Conservation (phyloP, 2,329 filamentous ascomycete species). For the Claviceps sp. region DNA sequence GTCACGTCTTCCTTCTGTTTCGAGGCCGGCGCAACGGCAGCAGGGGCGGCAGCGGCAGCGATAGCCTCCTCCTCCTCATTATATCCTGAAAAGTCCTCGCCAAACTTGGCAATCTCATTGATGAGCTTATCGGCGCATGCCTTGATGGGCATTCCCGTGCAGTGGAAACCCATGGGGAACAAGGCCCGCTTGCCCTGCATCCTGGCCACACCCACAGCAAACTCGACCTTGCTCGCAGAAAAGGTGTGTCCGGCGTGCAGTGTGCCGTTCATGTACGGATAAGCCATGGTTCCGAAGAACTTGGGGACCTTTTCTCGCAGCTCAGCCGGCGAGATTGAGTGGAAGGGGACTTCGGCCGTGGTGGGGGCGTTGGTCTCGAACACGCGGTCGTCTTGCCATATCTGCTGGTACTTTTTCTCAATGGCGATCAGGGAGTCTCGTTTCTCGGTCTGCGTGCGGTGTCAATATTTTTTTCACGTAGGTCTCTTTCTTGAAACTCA, state of each 20-base stretch:
- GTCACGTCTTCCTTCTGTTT: constrained; percentile 70
- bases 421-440: constrained; percentile 66
- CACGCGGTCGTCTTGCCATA: constrained; percentile 38
- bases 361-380: constrained; percentile 83
- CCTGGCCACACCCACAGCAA: constrained; percentile 70
- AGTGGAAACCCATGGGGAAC: constrained; percentile 87
- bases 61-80: constrained; percentile 39
- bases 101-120: constrained; percentile 80
- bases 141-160: constrained; percentile 95
- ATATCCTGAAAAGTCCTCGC: constrained; percentile 71
- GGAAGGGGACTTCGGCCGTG: constrained; percentile 60
- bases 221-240: constrained; percentile 86
- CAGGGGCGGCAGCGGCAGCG: constrained; percentile 37
- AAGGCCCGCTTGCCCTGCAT: constrained; percentile 83
- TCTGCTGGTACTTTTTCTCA: constrained; percentile 85
- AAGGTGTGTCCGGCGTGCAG: constrained; percentile 89
- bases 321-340: constrained; percentile 59
- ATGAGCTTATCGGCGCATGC: constrained; percentile 91
- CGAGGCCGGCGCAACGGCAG: constrained; percentile 30
- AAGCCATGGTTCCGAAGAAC: constrained; percentile 57
- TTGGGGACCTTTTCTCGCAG: constrained; percentile 75
- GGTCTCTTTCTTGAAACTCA: background rate
- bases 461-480: background rate
- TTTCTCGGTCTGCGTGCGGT: constrained; percentile 57
- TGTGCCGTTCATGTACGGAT: constrained; percentile 69